phyloP scores from a whole-genome alignment of 768 basidiomycete genomes.

The Serpula lacrymans region DNA sequence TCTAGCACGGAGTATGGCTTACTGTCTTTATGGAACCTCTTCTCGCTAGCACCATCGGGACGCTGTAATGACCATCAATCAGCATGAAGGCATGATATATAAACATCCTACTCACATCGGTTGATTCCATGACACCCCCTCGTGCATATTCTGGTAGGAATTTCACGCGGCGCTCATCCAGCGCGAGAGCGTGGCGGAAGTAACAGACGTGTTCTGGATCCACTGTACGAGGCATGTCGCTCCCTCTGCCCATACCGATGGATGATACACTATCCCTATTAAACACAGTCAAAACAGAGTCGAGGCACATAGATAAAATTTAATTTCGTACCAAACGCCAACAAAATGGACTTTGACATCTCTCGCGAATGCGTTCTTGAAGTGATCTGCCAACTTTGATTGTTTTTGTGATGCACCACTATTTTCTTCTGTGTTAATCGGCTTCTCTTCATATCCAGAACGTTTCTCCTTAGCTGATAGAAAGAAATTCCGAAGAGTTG shows the following conservation, averaged over 20 bases:
- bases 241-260: slow-evolving; percentile 23
- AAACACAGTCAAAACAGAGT: neutral
- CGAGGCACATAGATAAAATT: neutral
- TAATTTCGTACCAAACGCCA: slow-evolving; percentile 28
- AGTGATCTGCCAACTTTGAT: slow-evolving; percentile 15
- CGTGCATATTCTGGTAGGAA: slow-evolving; percentile 23
- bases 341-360: slow-evolving; percentile 32
- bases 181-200: slow-evolving; percentile 25
- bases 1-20: too few relatives aligned
- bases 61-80: too few relatives aligned
- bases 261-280: slow-evolving; percentile 41
- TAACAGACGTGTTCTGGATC: slow-evolving; percentile 11
- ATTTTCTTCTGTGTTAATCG: too few relatives aligned
- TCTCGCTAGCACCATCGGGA: too few relatives aligned
- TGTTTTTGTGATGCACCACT: too few relatives aligned
- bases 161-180: slow-evolving; percentile 24
- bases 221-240: slow-evolving; percentile 20
- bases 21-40: too few relatives aligned
- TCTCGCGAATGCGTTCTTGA: slow-evolving; percentile 25
- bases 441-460: too few relatives aligned
- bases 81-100: too few relatives aligned
- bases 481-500: too few relatives aligned
- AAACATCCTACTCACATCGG: too few relatives aligned
- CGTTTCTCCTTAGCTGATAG: too few relatives aligned
- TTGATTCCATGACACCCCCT: slow-evolving; percentile 16